phyloP scores from a whole-genome alignment of 2,329 filamentous ascomycete genomes.

The Colletotrichum siamense region DNA sequence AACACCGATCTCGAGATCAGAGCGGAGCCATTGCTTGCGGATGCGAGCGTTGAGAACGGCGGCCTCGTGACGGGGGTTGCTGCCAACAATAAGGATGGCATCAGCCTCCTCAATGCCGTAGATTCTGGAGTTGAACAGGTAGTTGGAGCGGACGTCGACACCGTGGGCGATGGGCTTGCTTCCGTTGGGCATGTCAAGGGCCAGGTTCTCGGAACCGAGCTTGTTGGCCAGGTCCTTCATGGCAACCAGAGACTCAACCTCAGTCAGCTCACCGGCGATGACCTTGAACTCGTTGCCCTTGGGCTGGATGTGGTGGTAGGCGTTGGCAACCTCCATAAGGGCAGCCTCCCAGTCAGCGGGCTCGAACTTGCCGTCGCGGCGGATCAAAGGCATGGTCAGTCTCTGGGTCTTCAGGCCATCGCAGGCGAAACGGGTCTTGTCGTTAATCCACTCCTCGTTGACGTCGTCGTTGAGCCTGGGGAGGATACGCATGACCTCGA shows the following conservation, averaged over 20 bases:
- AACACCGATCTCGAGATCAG: conserved; percentile 90
- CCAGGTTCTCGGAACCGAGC: conserved; percentile 94
- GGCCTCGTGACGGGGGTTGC: conserved; percentile 94
- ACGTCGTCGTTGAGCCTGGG: conserved; percentile 96
- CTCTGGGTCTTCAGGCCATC: conserved; percentile 97
- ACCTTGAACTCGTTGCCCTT: conserved; percentile 96
- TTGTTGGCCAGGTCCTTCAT: conserved; percentile 98
- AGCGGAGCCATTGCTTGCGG: conserved; percentile 96
- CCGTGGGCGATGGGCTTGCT: conserved; percentile 88
- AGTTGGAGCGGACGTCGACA: conserved; percentile 92
- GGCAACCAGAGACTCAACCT: conserved; percentile 92
- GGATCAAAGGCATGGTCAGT: conserved; percentile 89
- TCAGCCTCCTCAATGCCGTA: conserved; percentile 94
- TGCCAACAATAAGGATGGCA: conserved; percentile 88
- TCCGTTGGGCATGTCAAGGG: conserved; percentile 87
- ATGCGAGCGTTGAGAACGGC: conserved; percentile 96
- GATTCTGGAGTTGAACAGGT: conserved; percentile 95
- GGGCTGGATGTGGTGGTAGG: conserved; percentile 79
- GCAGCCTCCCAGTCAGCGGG: conserved; percentile 96
- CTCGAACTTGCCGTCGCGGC: conserved; percentile 88
- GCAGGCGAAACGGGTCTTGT: conserved; percentile 96
- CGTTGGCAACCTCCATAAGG: conserved; percentile 82
- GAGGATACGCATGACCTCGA: conserved; percentile 94
- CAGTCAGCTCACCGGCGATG: conserved; percentile 87
- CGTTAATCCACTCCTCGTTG: conserved; percentile 99